Base-by-base conservation (phyloP, 176 grass and related monocot genomes). In the Juncus effusus region DNA sequence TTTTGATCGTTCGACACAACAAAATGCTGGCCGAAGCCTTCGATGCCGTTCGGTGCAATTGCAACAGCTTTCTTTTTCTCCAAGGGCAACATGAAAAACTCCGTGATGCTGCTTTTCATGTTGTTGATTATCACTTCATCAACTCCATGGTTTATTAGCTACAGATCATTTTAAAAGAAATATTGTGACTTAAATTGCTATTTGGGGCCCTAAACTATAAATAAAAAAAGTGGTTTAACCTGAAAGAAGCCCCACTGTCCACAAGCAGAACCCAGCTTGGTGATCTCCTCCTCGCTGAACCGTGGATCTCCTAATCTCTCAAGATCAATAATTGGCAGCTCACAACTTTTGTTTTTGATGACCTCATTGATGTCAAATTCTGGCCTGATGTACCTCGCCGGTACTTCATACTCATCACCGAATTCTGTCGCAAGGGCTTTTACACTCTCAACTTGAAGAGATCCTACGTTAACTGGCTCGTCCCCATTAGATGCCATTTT, bases 111-210 rank as follows among this genome's bases (percentile, higher is more conserved):
- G 1, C 11, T 13, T 36, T 63, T 57, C 39, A 76, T 54, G 36
- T 42, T 61, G 3, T 57, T 36, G 38, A 76, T 69, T 60, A 82
- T 50, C 8, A 69, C 49, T 53, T 82, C 58, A n/a, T 40, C 38
- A 12, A 76, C 73, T 51, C 65, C 79, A 51, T 76, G 64, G 63
- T 82, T 76, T 55, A 76, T 61, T 16, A 82, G 72, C 79, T 82
- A 42, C 10, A 39, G 5, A 45, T 45, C 7, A 45, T 45, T 45
- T 45, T 7, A 45, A 7, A 45, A 45, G 7, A 45, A 45, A 45
- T 45, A 19, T 42, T n/a, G 41, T 15, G n/a, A 45, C 3, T 42
- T n/a, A 59, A 73, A 7, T 28, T 74, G 11, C 42, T 2, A n/a
- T n/a, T n/a, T n/a, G n/a, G n/a, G n/a, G n/a, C n/a, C n/a, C n/a